phyloP scores from a whole-genome alignment of 2,329 filamentous ascomycete genomes.

The Dothideomycetes sp. region DNA sequence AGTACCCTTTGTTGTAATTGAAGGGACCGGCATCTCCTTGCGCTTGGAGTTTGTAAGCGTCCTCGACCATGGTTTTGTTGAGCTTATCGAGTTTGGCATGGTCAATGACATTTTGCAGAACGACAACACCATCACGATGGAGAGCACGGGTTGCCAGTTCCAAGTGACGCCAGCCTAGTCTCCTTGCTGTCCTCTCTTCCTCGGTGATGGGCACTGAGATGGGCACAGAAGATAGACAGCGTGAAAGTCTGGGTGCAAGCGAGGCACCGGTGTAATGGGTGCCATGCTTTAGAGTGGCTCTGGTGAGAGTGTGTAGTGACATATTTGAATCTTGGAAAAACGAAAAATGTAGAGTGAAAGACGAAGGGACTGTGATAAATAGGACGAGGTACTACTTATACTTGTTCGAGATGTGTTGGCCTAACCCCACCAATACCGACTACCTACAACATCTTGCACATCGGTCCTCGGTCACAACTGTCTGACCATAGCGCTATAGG shows the following conservation, averaged over 20 bases:
- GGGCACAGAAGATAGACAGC: not conserved
- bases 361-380: too few species aligned
- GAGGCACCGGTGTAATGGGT: too few species aligned
- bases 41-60: slow-evolving; percentile 44
- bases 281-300: too few species aligned
- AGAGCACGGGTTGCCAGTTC: slow-evolving; percentile 46
- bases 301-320: too few species aligned
- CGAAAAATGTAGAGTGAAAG: too few species aligned
- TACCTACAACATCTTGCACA: too few species aligned
- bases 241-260: not conserved
- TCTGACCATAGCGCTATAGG: too few species aligned
- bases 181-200: not conserved
- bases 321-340: too few species aligned
- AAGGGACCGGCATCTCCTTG: slow-evolving; percentile 47
- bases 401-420: too few species aligned
- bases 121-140: slow-evolving; percentile 47
- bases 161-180: slow-evolving; percentile 42
- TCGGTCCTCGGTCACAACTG: too few species aligned
- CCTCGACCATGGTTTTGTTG: slow-evolving; percentile 51
- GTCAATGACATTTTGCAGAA: slow-evolving; percentile 45
- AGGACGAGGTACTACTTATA: too few species aligned
- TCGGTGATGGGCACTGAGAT: not conserved
- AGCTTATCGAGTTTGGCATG: slow-evolving; percentile 45
- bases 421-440: too few species aligned
- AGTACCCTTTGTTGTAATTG: slow-evolving; percentile 50